Evolutionary conservation across 345 rosid genomes (phyloP).

Genomic region (Abelmoschus esculentus): DNA sequence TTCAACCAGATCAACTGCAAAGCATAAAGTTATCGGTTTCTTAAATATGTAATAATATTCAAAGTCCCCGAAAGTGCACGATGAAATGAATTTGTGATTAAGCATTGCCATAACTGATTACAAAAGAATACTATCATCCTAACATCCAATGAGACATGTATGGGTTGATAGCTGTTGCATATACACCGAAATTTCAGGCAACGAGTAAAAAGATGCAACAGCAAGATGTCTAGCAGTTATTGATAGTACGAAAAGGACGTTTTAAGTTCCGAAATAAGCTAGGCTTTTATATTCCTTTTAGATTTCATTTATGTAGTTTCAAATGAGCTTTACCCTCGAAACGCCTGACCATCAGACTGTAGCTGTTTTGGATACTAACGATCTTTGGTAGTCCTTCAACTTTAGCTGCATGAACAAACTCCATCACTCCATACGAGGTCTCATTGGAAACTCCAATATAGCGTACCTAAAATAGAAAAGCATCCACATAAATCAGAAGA

Average conservation of each 20-base stretch:
- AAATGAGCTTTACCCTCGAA: slow-evolving; percentile 49
- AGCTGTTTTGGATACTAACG: slow-evolving; percentile 81
- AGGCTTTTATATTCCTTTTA: neutral
- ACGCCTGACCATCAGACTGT: slow-evolving; percentile 64
- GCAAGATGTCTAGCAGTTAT: neutral
- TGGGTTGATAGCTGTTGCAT: no score
- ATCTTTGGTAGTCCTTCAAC: slow-evolving; percentile 82
- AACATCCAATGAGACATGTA: no score
- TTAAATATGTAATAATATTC: neutral
- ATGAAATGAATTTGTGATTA: neutral
- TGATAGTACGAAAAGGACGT: neutral
- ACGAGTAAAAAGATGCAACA: neutral
- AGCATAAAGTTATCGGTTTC: neutral
- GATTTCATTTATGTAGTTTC: neutral
- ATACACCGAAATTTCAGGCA: neutral
- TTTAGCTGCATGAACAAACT: slow-evolving; percentile 78
- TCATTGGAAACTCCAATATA: slow-evolving; percentile 87
- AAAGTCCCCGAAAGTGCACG: neutral
- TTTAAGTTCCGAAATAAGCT: neutral
- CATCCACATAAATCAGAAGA: slow-evolving; percentile 6
- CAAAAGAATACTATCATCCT: neutral
- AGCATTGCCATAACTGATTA: neutral
- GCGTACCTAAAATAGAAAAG: slow-evolving; percentile 48
- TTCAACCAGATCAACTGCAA: slow-evolving; percentile 83
- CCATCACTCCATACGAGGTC: slow-evolving; percentile 93